Conservation (phyloP, 1,284 basidiomycete genomes). For the Ganoderma sinense region DNA sequence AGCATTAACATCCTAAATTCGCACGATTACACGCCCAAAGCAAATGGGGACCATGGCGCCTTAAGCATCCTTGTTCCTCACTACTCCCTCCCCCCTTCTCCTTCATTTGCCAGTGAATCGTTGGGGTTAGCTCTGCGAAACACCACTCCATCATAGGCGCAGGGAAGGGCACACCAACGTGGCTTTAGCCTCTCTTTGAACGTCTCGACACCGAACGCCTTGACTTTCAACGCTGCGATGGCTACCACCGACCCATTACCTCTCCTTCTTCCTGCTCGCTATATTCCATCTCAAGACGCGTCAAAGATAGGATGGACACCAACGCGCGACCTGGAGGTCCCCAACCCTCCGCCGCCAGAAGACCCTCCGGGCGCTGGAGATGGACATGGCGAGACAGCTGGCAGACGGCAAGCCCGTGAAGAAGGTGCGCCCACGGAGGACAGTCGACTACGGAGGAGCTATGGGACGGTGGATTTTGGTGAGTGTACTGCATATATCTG, state of each 20-base stretch:
- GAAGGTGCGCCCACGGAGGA: constrained; percentile 91
- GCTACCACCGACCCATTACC: constrained; percentile 9
- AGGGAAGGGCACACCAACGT: background rate
- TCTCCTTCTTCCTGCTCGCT: constrained; percentile 19
- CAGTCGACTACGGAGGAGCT: constrained; percentile 93
- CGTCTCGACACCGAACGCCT: background rate
- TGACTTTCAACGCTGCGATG: background rate
- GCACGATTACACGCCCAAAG: too few species aligned
- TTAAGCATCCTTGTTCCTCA: background rate
- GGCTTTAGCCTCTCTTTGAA: background rate
- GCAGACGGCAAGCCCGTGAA: constrained; percentile 82
- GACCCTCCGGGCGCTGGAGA: constrained; percentile 55
- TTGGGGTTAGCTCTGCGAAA: background rate
- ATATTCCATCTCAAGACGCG: constrained; percentile 12
- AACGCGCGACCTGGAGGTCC: constrained; percentile 23
- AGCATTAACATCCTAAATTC: too few species aligned
- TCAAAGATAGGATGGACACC: constrained; percentile 24
- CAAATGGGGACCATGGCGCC: background rate
- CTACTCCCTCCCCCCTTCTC: background rate
- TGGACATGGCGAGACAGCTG: constrained; percentile 72
- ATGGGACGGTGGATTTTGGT: constrained; percentile 87
- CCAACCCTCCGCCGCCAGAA: constrained; percentile 26
- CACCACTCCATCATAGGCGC: background rate
- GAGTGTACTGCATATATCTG: constrained; percentile 38
- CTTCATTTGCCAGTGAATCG: background rate